Base-by-base conservation (phyloP, 352 stramenopile genomes). In the Pythium pyrilobum region DNA sequence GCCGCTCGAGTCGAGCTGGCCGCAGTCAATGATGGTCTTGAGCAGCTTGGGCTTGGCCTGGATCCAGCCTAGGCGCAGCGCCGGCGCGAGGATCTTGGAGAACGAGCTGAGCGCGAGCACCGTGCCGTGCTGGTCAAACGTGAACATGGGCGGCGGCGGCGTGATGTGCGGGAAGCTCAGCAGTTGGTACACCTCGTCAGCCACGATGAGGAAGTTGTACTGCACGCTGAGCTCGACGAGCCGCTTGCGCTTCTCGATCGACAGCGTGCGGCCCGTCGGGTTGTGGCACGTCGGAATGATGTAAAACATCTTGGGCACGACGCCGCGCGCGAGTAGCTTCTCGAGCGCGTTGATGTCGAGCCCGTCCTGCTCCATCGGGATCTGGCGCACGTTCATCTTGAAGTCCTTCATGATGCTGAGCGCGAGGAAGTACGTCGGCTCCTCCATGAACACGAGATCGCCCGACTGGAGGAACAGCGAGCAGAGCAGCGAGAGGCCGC, bases 171-270 rank as follows among this genome's bases (percentile, higher is more conserved):
- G 79, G 72, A 95, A 98, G 59, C 93, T 96, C 39, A 98, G 71
- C 43, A 98, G 71, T 70, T 98, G 89, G 80, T 98, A 98, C 24
- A 98, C 92, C 66, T 98, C 93, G 62, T 98, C 92, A 18, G 87
- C 85, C 25, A 97, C 71, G 49, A 98, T 74, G 25, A 96, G 62
- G 62, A 98, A 95, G 66, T 76, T 74, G 72, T 97, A 95, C 64
- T 91, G 64, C 27, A 89, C 72, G 43, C 82, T 90, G 59, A 98
- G 86, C 44, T 81, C 71, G 12, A 93, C 88, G 41, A 98, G 71
- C 59, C 84, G 85, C 60, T 83, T 77, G 58, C 90, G 75, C 71
- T 97, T 94, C 40, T 82, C 75, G 2, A 78, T 57, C 33, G 82
- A 88, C 44, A 98, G 75, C 20, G 88, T 96, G 51, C 73, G 72